Evolutionary conservation across 2,329 filamentous ascomycete genomes (phyloP).

Genomic region (Triangularia verruculosa): DNA sequence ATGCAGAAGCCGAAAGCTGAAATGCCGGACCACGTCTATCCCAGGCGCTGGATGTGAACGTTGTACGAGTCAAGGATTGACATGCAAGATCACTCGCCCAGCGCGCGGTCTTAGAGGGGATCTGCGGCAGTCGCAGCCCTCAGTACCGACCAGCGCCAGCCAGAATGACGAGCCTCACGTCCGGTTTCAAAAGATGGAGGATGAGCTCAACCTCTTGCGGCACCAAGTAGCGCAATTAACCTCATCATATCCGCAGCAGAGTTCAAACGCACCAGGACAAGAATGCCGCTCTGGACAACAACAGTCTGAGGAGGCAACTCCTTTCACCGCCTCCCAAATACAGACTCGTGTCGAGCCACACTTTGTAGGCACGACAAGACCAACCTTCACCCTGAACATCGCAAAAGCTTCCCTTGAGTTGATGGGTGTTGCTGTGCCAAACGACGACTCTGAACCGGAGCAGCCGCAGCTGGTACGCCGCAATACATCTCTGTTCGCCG

Average conservation of each 20-base stretch:
- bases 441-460: slow-evolving; percentile 19
- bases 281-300: no score
- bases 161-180: neutral
- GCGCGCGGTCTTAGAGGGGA: neutral
- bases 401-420: slow-evolving; percentile 36
- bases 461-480: neutral
- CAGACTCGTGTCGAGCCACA: slow-evolving; percentile 29
- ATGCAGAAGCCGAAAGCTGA: slow-evolving; percentile 2
- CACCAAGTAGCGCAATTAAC: neutral
- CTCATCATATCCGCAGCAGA: neutral
- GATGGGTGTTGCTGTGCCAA: slow-evolving; percentile 35
- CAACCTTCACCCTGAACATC: slow-evolving; percentile 36
- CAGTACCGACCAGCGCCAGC: no score
- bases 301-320: neutral
- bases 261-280: neutral
- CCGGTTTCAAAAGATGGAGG: neutral
- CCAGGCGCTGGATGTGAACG: neutral
- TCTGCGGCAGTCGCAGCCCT: neutral
- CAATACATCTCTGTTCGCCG: neutral
- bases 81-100: neutral
- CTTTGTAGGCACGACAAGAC: slow-evolving; percentile 38
- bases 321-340: neutral
- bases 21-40: neutral
- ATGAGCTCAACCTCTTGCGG: neutral
- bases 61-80: neutral